Conservation (phyloP, 2,329 filamentous ascomycete genomes). For the Stemphylium lycopersici region DNA sequence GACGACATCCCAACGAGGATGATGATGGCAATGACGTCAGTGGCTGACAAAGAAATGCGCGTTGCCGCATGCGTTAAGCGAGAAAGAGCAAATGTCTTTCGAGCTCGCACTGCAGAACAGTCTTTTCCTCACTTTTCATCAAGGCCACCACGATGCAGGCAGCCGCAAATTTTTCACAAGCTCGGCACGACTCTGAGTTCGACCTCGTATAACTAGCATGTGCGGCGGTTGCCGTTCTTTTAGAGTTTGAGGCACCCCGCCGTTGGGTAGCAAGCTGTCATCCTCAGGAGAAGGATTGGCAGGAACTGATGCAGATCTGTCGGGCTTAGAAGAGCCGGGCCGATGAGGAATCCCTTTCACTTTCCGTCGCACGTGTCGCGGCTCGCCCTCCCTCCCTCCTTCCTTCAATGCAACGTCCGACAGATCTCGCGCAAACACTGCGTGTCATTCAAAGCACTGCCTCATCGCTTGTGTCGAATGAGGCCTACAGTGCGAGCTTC, state of each 20-base stretch:
- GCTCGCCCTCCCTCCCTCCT: conserved; percentile 2
- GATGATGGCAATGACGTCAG: conserved; percentile 7
- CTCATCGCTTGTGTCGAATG: not conserved
- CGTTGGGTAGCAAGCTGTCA: conserved; percentile 34
- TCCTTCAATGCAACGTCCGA: conserved; percentile 8
- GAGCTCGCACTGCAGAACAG: conserved; percentile 6
- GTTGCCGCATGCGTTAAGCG: conserved; percentile 13
- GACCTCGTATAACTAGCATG: not conserved
- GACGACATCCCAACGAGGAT: not conserved
- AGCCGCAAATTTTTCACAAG: conserved; percentile 2
- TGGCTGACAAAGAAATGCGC: conserved; percentile 8
- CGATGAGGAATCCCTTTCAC: conserved; percentile 8
- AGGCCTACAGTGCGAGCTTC: not conserved
- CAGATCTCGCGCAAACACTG: conserved; percentile 4
- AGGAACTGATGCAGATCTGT: conserved; percentile 23
- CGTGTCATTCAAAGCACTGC: conserved; percentile 2
- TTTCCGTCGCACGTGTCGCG: not conserved
- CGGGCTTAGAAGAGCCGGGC: conserved; percentile 5
- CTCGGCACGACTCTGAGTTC: not conserved
- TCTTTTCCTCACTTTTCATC: conserved; percentile 7
- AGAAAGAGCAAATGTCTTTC: conserved; percentile 9
- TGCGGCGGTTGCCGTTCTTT: conserved; percentile 9
- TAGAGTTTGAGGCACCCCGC: conserved; percentile 29
- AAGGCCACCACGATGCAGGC: not conserved
- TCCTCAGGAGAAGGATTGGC: conserved; percentile 19